Evolutionary conservation across 1,284 basidiomycete species (phyloP), one percentile per base, ranked within the genome.

Genomic region (Cryptococcus sp.): DNA sequence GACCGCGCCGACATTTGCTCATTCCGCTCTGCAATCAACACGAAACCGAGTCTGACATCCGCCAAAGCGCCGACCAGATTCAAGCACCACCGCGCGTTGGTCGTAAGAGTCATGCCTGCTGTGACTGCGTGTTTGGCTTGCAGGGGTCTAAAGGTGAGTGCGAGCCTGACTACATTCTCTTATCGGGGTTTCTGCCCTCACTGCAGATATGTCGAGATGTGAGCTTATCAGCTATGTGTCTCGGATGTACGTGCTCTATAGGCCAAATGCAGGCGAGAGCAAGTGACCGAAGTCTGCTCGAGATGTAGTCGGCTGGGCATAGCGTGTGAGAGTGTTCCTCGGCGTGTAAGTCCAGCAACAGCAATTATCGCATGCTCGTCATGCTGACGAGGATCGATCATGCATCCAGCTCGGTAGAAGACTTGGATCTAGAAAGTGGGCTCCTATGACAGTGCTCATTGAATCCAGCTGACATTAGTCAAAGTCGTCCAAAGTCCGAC

Each of bases 381-480:
- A 19, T 47, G 10, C 50, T 5, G 15, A 19, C 42, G n/a, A 22
- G 42, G 19, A 39, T 38, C 6, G 45, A 47, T 40, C 6, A 35
- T 35, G 31, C 39, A 41, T 16, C 11, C 46, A 66, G 64, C 59
- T 65, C 3, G 64, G 64, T 20, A 53, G 64, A 10, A 58, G 59
- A 47, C 53, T 60, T 7, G 64, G 64, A 1, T 62, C 64, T 15
- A 66, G 61, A 38, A 66, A 66, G 64, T 66, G 22, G 35, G 51
- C n/a, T n/a, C 8, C 2, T 15, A 19, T 13, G 2, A 6, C 3
- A 45, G 42, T 19, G n/a, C 16, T 45, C 5, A 2, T n/a, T 7
- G 42, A 4, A 10, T 8, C 10, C 8, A 35, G 31, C 31, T 35
- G 31, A 35, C 31, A 10, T 35, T 8, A 35, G 5, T 4, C 31